Evolutionary conservation across 1,284 basidiomycete species (phyloP).

Genomic region (Tylopilus orsonianus): DNA sequence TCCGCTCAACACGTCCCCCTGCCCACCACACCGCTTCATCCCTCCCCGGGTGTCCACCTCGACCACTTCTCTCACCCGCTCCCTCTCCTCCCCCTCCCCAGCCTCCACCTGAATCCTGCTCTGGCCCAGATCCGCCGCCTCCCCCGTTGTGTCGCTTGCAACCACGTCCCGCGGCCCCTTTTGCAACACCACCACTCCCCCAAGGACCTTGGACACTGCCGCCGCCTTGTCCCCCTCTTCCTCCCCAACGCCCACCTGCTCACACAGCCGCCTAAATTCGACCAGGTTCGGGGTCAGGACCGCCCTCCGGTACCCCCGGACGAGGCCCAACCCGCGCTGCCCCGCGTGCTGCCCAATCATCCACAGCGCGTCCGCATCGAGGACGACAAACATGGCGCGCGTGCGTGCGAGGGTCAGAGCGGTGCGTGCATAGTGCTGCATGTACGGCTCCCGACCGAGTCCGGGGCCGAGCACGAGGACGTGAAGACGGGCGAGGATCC

Average conservation of each 20-base stretch:
- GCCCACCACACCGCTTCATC: constrained; percentile 91
- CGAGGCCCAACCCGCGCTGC: constrained; percentile 58
- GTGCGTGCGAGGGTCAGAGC: constrained; percentile 53
- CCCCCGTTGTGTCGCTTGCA: constrained; percentile 60
- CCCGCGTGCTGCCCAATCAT: constrained; percentile 76
- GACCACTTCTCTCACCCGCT: constrained; percentile 55
- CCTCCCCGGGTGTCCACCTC: constrained; percentile 76
- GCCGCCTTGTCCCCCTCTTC: constrained; percentile 52
- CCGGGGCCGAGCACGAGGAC: constrained; percentile 93
- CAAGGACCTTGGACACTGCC: constrained; percentile 70
- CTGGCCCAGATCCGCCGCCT: constrained; percentile 40
- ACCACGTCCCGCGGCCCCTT: constrained; percentile 82
- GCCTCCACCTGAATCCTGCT: constrained; percentile 42
- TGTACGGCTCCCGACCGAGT: constrained; percentile 85
- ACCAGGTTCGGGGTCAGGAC: constrained; percentile 94
- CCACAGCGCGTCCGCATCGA: constrained; percentile 91
- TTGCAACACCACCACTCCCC: constrained; percentile 89
- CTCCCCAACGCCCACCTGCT: constrained; percentile 64
- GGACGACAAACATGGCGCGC: constrained; percentile 81
- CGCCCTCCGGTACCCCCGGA: constrained; percentile 79
- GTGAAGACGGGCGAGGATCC: constrained; percentile 83
- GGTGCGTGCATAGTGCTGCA: constrained; percentile 74
- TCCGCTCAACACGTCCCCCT: constrained; percentile 92
- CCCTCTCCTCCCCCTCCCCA: constrained; percentile 40
- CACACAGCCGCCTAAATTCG: constrained; percentile 86